These are phyloP conservation scores for Tolypocladium tropicale DNA, from an alignment of 2,329 filamentous ascomycete species.

Conservation along the genomic window DNA sequence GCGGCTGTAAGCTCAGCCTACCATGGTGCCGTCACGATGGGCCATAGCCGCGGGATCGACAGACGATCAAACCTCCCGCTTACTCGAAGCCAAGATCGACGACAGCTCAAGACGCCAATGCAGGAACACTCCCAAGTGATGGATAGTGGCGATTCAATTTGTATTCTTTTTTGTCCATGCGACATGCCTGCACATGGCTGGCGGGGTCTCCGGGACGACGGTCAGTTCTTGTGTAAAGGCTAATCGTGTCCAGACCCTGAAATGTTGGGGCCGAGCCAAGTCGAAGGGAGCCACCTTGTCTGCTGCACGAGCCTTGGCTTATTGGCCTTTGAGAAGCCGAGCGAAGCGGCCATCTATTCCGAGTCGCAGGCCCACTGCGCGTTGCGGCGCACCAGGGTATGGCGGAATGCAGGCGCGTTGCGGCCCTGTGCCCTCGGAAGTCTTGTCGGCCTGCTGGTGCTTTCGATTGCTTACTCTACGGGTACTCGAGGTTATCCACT, in stretches of 20 bases:
- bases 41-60: neutral
- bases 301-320: no score
- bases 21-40: no score
- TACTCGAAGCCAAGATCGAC: neutral
- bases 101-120: neutral
- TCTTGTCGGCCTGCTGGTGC: no score
- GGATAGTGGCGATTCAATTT: neutral
- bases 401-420: no score
- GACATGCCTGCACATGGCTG: neutral
- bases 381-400: no score
- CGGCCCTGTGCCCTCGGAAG: no score
- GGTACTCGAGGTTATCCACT: no score
- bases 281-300: neutral
- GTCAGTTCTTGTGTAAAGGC: neutral
- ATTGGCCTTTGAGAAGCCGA: no score
- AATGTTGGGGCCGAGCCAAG: neutral
- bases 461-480: no score
- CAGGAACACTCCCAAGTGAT: neutral
- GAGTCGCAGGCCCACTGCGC: no score
- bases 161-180: neutral
- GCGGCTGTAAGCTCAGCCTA: neutral
- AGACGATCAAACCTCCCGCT: neutral
- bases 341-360: no score
- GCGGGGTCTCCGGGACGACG: neutral
- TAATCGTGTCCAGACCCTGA: neutral